Percentiles rank a stretch among this genome's conserved stretches.
Evolutionary conservation across 2,329 filamentous ascomycete genomes (phyloP).

Genomic region (Tolypocladium cylindrosporum): DNA sequence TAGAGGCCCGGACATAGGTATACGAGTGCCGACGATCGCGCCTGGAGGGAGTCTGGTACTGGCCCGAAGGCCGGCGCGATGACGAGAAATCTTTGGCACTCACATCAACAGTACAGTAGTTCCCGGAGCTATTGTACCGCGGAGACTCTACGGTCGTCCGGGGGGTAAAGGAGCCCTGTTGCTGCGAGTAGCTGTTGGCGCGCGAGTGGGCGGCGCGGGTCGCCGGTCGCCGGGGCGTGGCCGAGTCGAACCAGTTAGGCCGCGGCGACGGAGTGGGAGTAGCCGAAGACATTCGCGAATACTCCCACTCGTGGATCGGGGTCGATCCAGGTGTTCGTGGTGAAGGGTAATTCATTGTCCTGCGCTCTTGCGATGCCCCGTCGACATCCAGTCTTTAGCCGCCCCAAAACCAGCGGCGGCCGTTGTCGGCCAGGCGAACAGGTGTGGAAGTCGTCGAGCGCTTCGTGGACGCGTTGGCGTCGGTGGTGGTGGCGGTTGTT

Average conservation of each 20-base stretch:
- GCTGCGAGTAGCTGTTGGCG: slow-evolving; percentile 27
- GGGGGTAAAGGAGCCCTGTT: slow-evolving; percentile 26
- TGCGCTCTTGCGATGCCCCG: slow-evolving; percentile 21
- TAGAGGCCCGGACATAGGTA: slow-evolving; percentile 49
- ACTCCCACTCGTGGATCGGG: slow-evolving; percentile 41
- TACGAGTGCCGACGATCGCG: slow-evolving; percentile 47
- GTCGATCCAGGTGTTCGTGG: slow-evolving; percentile 34
- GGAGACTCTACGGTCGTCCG: slow-evolving; percentile 44
- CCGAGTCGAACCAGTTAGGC: slow-evolving; percentile 36
- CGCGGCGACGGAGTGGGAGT: slow-evolving; percentile 49
- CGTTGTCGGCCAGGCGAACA: neutral
- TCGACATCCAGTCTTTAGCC: slow-evolving; percentile 15
- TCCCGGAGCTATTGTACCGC: slow-evolving; percentile 51
- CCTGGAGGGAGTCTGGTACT: slow-evolving; percentile 23
- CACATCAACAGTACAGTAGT: slow-evolving; percentile 58
- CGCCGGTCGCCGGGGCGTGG: slow-evolving; percentile 42
- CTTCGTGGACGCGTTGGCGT: neutral
- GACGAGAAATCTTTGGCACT: slow-evolving; percentile 45
- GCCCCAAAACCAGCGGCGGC: neutral
- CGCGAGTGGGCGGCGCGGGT: slow-evolving; percentile 36
- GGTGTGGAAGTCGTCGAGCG: neutral
- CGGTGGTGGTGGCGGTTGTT: neutral
- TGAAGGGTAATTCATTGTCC: slow-evolving; percentile 29
- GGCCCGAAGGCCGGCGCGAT: slow-evolving; percentile 28
- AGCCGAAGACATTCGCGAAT: slow-evolving; percentile 41